A percentile compares a stretch with the other conserved stretches of the same genome.
phyloP scores from a whole-genome alignment of 163 green algal species.

The Scenedesmus sp. region DNA sequence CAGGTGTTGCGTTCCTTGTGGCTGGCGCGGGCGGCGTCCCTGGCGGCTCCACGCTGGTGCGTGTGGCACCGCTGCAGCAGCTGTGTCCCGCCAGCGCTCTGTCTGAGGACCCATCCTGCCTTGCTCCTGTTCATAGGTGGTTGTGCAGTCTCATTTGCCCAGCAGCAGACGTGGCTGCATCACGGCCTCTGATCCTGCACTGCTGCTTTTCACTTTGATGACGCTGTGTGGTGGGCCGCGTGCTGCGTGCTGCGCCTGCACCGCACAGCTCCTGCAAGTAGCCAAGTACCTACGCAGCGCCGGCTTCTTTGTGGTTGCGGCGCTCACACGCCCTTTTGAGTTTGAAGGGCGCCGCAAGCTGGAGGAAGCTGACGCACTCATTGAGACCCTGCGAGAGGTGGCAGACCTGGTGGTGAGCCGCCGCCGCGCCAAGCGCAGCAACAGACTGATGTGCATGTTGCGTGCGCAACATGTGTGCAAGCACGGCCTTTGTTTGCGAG shows the following conservation, averaged over 20 bases:
- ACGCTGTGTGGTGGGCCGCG: not conserved
- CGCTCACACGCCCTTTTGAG: slow-evolving; percentile 81
- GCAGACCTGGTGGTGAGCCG: slow-evolving; percentile 78
- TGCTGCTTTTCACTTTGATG: not conserved
- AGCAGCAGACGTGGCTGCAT: slow-evolving; percentile 20
- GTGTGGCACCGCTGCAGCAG: not conserved
- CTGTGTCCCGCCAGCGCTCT: not conserved
- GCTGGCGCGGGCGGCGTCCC: slow-evolving; percentile 42
- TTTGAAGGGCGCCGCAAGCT: slow-evolving; percentile 82
- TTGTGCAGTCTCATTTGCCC: not conserved
- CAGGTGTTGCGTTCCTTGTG: slow-evolving; percentile 50
- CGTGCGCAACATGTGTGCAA: not conserved
- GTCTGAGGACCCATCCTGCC: slow-evolving; percentile 34
- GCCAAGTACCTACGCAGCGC: slow-evolving; percentile 74
- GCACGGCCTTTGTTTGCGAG: too few species aligned
- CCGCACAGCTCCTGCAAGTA: slow-evolving; percentile 78
- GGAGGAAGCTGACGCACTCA: slow-evolving; percentile 73
- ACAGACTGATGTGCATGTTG: too few species aligned
- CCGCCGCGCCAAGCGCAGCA: not conserved
- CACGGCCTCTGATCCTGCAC: not conserved
- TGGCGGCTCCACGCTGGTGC: slow-evolving; percentile 40
- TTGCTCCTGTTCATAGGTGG: slow-evolving; percentile 33
- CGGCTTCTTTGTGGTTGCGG: slow-evolving; percentile 85
- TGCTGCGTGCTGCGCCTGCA: not conserved
- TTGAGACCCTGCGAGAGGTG: slow-evolving; percentile 73